Conservation (phyloP, 176 grass and related monocot genomes). For the Triticum urartu region DNA sequence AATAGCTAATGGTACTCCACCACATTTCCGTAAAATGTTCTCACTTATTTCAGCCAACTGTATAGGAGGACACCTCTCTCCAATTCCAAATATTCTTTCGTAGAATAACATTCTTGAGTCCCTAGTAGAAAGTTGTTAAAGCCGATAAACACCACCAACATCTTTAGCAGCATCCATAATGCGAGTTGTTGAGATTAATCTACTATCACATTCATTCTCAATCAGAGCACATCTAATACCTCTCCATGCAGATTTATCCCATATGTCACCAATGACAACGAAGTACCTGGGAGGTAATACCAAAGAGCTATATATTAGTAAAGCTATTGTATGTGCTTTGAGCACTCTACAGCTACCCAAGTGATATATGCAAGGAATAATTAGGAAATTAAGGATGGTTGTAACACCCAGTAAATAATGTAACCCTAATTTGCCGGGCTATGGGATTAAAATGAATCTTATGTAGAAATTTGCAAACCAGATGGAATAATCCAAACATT, state of each 20-base stretch:
- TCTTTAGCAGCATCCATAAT: background rate
- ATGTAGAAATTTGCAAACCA: no score
- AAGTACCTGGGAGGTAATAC: background rate
- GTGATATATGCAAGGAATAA: background rate
- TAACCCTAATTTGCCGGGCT: no score
- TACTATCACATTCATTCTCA: background rate
- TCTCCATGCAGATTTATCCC: background rate
- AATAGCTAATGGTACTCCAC: constrained; percentile 23
- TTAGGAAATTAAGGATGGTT: background rate
- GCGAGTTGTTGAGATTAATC: constrained; percentile 22
- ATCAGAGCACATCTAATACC: background rate
- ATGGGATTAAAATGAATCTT: no score
- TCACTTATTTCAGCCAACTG: background rate
- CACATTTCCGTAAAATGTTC: constrained; percentile 12
- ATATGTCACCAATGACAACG: constrained; percentile 17
- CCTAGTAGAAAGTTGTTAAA: background rate
- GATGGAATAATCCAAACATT: no score
- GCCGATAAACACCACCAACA: background rate
- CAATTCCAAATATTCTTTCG: background rate
- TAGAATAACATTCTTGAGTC: constrained; percentile 6
- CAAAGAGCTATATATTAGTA: background rate
- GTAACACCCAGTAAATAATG: no score
- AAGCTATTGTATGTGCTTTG: background rate
- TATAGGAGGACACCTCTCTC: background rate
- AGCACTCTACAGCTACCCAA: background rate